Evolutionary conservation across 164 flowering plant species (phyloP), one percentile per base, ranked within the genome.

Genomic region (Vitis labrusca): DNA sequence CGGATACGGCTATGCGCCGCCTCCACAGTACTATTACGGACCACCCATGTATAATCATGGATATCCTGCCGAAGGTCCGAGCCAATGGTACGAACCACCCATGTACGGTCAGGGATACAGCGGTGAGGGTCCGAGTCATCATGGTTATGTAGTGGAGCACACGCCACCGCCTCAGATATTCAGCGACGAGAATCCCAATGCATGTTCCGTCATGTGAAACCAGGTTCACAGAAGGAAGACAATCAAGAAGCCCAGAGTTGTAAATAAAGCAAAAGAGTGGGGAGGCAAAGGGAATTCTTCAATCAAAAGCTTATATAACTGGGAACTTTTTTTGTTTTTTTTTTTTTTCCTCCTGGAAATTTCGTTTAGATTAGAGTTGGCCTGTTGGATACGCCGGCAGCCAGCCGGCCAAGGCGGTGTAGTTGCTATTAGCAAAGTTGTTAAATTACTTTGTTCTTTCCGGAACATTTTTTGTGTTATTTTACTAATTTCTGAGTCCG

Each of bases 171-270:
- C 84, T 3, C 81, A 79, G 74, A 79, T 81, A 75, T 84, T 84
- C 71, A 84, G 86, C 63, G 86, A 84, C 58, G 86, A 84, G 76
- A 84, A 84, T 68, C 86, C 86, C 3, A 84, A 84, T 47, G 86
- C 73, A 0, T 84, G 86, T 64, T 81, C 81, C 0, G 73, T 84
- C 6, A 84, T 84, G 87, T 84, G 75, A 81, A 29, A 17, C 29
- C 4, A 29, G 9, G 17, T 29, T 61, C 30, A 54, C 44, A 37
- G 6, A 37, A 37, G 7, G 8, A 54, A 13, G 56, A 10, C 27
- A 10, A 13, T 23, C 12, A 17, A 49, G 15, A 53, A 13, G 9
- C 2, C 37, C 11, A 64, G 5, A 2, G 32, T 2, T 64, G 56
- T 64, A 27, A 4, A 48, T 47, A 60, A 37, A 23, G n/a, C 9